These are phyloP conservation scores for Eucalyptus curtisii DNA, from an alignment of 345 rosid species.

Conservation along the genomic window DNA sequence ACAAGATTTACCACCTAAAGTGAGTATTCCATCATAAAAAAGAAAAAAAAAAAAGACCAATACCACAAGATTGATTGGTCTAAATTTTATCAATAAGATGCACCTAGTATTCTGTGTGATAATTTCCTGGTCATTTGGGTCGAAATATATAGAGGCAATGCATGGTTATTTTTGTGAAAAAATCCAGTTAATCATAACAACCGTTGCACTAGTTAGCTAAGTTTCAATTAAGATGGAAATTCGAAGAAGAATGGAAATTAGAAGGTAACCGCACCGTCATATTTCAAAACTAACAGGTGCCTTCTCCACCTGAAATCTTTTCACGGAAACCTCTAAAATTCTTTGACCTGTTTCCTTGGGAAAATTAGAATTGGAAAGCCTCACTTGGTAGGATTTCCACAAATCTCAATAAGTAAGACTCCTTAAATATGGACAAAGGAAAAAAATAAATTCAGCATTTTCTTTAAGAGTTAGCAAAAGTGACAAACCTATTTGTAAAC, in stretches of 20 bases:
- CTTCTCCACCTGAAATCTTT: background rate
- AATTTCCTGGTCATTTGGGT: background rate
- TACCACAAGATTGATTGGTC: background rate
- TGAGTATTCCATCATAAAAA: background rate
- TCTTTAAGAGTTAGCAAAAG: background rate
- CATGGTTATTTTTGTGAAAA: background rate
- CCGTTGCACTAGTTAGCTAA: background rate
- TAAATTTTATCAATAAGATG: background rate
- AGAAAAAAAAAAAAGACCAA: background rate
- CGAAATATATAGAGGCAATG: background rate
- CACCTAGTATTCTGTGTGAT: background rate
- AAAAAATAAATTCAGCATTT: background rate
- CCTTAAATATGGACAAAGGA: background rate
- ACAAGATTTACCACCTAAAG: background rate
- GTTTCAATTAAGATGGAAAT: background rate
- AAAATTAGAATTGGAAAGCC: background rate
- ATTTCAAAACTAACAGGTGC: background rate
- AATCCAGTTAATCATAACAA: background rate
- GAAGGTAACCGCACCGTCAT: background rate
- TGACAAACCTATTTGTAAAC: background rate
- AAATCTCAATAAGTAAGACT: background rate
- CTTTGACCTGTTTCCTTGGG: background rate
- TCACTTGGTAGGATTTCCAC: background rate
- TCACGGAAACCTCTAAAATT: background rate
- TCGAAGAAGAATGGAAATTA: background rate